A percentile compares a stretch with the other conserved stretches of the same genome.
Evolutionary conservation across 352 stramenopile species (phyloP).

Genomic region (Phytophthora fragariaefolia): DNA sequence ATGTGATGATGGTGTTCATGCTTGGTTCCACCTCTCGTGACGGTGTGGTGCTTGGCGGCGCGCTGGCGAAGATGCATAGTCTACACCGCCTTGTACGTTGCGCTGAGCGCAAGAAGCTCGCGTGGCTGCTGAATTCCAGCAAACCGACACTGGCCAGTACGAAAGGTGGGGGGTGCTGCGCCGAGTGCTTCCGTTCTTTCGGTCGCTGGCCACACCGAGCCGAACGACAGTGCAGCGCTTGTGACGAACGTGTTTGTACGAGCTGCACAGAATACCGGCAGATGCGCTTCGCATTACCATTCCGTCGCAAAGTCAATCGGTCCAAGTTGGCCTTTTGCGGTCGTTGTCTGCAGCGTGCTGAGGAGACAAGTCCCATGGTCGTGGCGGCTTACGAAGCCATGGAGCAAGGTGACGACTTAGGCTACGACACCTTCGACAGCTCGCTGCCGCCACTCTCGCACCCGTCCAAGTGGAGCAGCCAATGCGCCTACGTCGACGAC

Average conservation of each 20-base stretch:
- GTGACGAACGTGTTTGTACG: slow-evolving; percentile 40
- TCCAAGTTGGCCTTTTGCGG: slow-evolving; percentile 40
- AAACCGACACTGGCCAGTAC: slow-evolving; percentile 32
- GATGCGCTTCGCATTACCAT: slow-evolving; percentile 38
- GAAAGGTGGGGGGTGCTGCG: slow-evolving; percentile 34
- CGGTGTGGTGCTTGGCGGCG: slow-evolving; percentile 33
- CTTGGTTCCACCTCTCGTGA: slow-evolving; percentile 38
- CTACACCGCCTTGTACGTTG: slow-evolving; percentile 32
- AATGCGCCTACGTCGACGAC: slow-evolving; percentile 30
- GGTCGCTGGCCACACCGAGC: slow-evolving; percentile 31
- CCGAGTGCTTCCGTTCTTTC: slow-evolving; percentile 39
- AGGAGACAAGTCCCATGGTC: slow-evolving; percentile 34
- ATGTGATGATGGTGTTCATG: slow-evolving; percentile 43
- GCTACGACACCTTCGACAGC: slow-evolving; percentile 28
- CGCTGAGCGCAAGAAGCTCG: slow-evolving; percentile 43
- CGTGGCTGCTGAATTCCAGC: slow-evolving; percentile 40
- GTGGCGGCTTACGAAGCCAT: slow-evolving; percentile 41
- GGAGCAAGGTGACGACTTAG: slow-evolving; percentile 28
- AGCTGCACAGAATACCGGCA: slow-evolving; percentile 34
- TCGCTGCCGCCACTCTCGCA: slow-evolving; percentile 18
- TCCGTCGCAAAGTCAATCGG: slow-evolving; percentile 33
- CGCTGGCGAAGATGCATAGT: slow-evolving; percentile 39
- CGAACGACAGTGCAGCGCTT: slow-evolving; percentile 40
- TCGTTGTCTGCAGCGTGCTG: slow-evolving; percentile 36
- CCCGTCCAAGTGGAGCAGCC: slow-evolving; percentile 27